A percentile compares a stretch with the other conserved stretches of the same genome.
Conservation (phyloP, 1,284 basidiomycete species). For the Pisolithus thermaeus region DNA sequence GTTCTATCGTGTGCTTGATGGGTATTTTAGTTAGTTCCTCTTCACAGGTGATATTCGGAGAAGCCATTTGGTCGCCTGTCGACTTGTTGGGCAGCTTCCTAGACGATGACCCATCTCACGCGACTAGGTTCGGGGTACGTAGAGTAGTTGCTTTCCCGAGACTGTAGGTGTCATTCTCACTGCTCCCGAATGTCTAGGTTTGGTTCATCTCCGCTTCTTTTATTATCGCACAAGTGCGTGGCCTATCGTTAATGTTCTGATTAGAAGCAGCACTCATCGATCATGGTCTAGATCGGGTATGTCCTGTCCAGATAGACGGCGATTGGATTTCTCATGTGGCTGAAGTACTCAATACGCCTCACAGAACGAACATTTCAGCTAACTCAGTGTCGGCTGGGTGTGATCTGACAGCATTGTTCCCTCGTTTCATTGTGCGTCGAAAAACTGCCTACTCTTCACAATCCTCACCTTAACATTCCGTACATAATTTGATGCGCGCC, state of each 20-base stretch:
- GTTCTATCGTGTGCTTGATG: conserved; percentile 75
- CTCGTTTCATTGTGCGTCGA: conserved; percentile 64
- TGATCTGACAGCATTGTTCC: conserved; percentile 76
- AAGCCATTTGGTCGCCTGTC: conserved; percentile 77
- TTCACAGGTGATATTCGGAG: conserved; percentile 71
- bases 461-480: background rate
- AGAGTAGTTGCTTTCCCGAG: background rate
- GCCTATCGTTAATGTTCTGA: background rate
- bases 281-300: conserved; percentile 24
- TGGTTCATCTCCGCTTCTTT: conserved; percentile 77
- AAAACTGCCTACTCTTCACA: background rate
- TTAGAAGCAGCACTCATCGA: conserved; percentile 19
- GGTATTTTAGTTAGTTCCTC: conserved; percentile 82
- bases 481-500: background rate
- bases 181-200: conserved; percentile 32
- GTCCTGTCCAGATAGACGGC: conserved; percentile 17
- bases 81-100: conserved; percentile 68
- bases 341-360: conserved; percentile 2
- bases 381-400: conserved; percentile 84
- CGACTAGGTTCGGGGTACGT: conserved; percentile 60
- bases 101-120: conserved; percentile 55
- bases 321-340: conserved; percentile 11
- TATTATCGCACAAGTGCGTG: conserved; percentile 60
- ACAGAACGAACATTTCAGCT: conserved; percentile 74
- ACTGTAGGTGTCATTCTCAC: conserved; percentile 2